A percentile compares a stretch with the other conserved stretches of the same genome.
These are phyloP conservation scores for Zelopaecilomyces penicillatus DNA, from an alignment of 2,329 filamentous ascomycete genomes.

Conservation along the genomic window DNA sequence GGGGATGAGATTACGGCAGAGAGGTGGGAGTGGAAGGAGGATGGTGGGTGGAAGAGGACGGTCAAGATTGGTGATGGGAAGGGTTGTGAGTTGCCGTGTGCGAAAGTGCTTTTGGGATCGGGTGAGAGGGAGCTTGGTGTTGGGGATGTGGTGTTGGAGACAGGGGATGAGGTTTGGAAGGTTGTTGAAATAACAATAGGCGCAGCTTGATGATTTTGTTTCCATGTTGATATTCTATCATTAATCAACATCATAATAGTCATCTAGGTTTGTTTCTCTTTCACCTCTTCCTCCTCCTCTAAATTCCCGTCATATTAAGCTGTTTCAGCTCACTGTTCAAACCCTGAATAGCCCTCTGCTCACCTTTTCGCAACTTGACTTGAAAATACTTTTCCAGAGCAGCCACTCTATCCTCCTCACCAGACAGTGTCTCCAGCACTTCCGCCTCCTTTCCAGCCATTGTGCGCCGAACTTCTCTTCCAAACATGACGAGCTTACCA, in stretches of 20 bases:
- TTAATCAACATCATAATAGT: too few relatives aligned
- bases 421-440: constrained; percentile 33
- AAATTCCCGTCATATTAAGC: background rate
- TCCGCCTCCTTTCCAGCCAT: constrained; percentile 23
- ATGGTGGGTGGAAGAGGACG: constrained; percentile 26
- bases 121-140: background rate
- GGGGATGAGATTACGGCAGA: constrained; percentile 39
- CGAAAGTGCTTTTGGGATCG: constrained; percentile 10
- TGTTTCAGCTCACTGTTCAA: constrained; percentile 15
- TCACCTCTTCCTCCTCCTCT: too few relatives aligned
- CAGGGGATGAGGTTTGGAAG: constrained; percentile 7
- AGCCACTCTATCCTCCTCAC: constrained; percentile 39
- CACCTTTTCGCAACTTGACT: constrained; percentile 36
- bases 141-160: constrained; percentile 2
- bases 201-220: too few relatives aligned
- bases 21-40: constrained; percentile 41
- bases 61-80: constrained; percentile 28
- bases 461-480: constrained; percentile 35
- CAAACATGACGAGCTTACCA: constrained; percentile 36
- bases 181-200: constrained; percentile 7
- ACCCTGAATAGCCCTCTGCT: constrained; percentile 40
- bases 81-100: constrained; percentile 24
- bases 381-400: constrained; percentile 42
- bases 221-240: too few relatives aligned
- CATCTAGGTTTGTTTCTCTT: too few relatives aligned